Conservation (phyloP, 2,329 filamentous ascomycete genomes). For the Fulvia fulva region DNA sequence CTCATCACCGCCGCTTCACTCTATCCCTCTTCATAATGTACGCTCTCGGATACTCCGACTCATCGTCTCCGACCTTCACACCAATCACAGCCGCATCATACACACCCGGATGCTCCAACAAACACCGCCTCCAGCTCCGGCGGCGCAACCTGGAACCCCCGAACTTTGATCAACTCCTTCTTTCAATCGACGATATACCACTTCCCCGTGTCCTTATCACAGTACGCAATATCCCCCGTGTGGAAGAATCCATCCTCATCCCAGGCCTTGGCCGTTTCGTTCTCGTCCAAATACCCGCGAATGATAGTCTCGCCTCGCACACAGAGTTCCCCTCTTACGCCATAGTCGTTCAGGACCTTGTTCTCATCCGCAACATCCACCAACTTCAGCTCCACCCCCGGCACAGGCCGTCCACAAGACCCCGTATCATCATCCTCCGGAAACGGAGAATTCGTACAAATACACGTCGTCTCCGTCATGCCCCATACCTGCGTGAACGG, state of each 20-base stretch:
- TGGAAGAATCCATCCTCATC: conserved; percentile 59
- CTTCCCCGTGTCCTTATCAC: conserved; percentile 79
- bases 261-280: conserved; percentile 60
- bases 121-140: conserved; percentile 78
- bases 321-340: conserved; percentile 74
- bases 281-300: conserved; percentile 70
- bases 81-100: conserved; percentile 75
- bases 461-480: conserved; percentile 57
- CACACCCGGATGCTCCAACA: conserved; percentile 66
- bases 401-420: conserved; percentile 66
- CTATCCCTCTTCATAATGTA: conserved; percentile 57
- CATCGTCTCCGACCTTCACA: conserved; percentile 52
- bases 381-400: conserved; percentile 61
- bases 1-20: conserved; percentile 51
- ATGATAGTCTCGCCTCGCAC: conserved; percentile 72
- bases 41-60: conserved; percentile 62
- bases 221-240: conserved; percentile 59
- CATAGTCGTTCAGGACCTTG: conserved; percentile 63
- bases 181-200: conserved; percentile 78
- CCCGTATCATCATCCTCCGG: conserved; percentile 65
- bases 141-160: conserved; percentile 78
- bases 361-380: conserved; percentile 59
- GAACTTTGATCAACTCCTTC: conserved; percentile 52
- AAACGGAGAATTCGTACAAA: conserved; percentile 60
- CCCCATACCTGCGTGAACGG: conserved; percentile 18